Percentiles rank a stretch among this genome's conserved stretches.
Evolutionary conservation across 2,329 filamentous ascomycete genomes (phyloP).

Genomic region (Stagonosporopsis cucurbitacearum): DNA sequence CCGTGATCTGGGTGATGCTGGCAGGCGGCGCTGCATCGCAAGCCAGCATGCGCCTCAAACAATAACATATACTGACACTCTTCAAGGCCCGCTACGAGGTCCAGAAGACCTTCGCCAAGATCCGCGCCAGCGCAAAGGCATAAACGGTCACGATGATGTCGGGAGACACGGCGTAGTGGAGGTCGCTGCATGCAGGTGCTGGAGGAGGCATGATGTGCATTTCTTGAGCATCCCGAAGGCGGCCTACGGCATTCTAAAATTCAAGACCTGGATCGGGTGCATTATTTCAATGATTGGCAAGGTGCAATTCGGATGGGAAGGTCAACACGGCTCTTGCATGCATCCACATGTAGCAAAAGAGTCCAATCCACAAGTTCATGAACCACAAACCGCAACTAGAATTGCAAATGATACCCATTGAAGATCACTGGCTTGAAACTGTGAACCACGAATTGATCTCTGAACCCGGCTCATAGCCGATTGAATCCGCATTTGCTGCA

Average conservation of each 20-base stretch:
- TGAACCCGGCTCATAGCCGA: background rate
- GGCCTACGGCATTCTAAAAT: constrained; percentile 49
- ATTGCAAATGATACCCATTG: constrained; percentile 44
- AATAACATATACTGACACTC: constrained; percentile 26
- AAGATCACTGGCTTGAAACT: constrained; percentile 6
- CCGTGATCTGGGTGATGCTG: constrained; percentile 1
- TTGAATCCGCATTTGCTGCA: background rate
- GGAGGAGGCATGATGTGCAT: constrained; percentile 48
- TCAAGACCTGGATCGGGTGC: constrained; percentile 47
- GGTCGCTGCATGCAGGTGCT: constrained; percentile 41
- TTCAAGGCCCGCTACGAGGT: constrained; percentile 85
- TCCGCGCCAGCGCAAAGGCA: constrained; percentile 57
- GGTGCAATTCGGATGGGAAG: constrained; percentile 51
- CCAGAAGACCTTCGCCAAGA: constrained; percentile 93
- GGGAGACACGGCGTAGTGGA: constrained; percentile 37
- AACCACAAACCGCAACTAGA: constrained; percentile 44
- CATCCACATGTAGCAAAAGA: constrained; percentile 49
- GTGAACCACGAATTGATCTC: background rate
- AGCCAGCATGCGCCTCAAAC: background rate
- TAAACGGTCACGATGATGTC: constrained; percentile 42
- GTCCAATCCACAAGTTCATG: constrained; percentile 50
- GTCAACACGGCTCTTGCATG: constrained; percentile 50
- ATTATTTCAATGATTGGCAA: constrained; percentile 47
- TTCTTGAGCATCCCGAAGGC: constrained; percentile 49
- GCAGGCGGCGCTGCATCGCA: background rate